Base-by-base conservation (phyloP, 2,329 filamentous ascomycete species). In the Phaeosphaeria sp. region DNA sequence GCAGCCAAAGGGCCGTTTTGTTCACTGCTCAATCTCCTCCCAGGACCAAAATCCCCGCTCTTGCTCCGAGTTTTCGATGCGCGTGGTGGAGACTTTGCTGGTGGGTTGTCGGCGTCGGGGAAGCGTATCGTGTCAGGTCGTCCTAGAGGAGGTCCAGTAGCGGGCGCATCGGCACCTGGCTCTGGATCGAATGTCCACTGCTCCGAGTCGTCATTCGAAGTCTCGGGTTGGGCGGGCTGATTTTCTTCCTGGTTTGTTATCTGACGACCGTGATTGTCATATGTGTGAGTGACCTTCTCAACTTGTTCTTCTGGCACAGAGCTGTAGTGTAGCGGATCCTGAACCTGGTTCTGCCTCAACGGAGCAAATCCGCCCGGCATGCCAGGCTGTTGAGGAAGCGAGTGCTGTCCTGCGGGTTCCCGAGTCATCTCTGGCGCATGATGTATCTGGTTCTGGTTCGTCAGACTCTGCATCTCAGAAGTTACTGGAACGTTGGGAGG, bases 171-270 rank as follows among this genome's bases (percentile, higher is more conserved):
- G 0, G 86, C 79, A 51, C 88, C 81, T 8, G 87, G 84, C 57
- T 97, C 93, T 11, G 49, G 42, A 53, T 94, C 92, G 66, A 99
- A 99, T 71, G 96, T 93, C 95, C 95, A 99, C 8, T 86, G 91
- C 70, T 97, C 93, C 0, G 79, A 59, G 71, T 88, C 85, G 52
- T 87, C 82, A 7, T 55, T 54, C 17, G 79, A 66, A 39, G 82
- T 80, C 45, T 80, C 80, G 20, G 56, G 64, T 55, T 52, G 73
- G 63, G 43, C 56, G 13, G 55, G n/a, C 11, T 50, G 53, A n/a
- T 73, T 65, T n/a, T 82, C 79, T 49, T 84, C 82, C 59, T 76
- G 78, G 5, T 65, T 60, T 2, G 77, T 69, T 48, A 86, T 77
- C 49, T 83, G 82, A 49, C 84, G 79, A 20, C 86, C 86, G 66